These are phyloP conservation scores for Phyllosticta citrichinensis DNA, from an alignment of 2,329 filamentous ascomycete species.

Conservation along the genomic window DNA sequence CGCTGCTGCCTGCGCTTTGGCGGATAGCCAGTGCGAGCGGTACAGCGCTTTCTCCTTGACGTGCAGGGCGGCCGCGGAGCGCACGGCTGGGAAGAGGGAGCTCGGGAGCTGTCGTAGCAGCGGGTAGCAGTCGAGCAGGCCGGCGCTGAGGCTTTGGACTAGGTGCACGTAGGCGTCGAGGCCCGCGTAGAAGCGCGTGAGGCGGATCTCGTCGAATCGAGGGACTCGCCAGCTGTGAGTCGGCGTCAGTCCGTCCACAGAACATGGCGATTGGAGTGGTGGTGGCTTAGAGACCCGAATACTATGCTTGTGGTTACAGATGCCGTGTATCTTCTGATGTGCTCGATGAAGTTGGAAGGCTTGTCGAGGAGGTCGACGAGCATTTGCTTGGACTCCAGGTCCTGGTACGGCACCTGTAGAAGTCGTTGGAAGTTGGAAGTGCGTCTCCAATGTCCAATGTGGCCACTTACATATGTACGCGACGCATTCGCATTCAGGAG, in stretches of 20 bases:
- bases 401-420: constrained; percentile 43
- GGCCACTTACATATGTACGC: constrained; percentile 11
- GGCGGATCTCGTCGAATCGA: constrained; percentile 31
- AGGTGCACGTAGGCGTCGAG: constrained; percentile 35
- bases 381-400: constrained; percentile 47
- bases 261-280: neutral
- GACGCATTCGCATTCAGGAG: constrained; percentile 14
- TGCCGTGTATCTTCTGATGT: constrained; percentile 40
- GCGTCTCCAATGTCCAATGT: neutral
- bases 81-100: constrained; percentile 24
- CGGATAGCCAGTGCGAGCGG: constrained; percentile 16
- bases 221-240: constrained; percentile 23
- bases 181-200: constrained; percentile 36
- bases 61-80: constrained; percentile 35
- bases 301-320: constrained; percentile 42
- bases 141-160: constrained; percentile 32
- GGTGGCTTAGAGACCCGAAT: constrained; percentile 31
- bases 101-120: constrained; percentile 31
- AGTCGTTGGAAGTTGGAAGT: neutral
- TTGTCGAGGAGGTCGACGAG: constrained; percentile 37
- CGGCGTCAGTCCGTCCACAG: constrained; percentile 4
- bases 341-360: constrained; percentile 33
- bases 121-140: constrained; percentile 39
- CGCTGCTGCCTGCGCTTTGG: constrained; percentile 13
- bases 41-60: constrained; percentile 30